Evolutionary conservation across 1,139 yeast species (phyloP).

Genomic region (Blastobotrys serpentis): DNA sequence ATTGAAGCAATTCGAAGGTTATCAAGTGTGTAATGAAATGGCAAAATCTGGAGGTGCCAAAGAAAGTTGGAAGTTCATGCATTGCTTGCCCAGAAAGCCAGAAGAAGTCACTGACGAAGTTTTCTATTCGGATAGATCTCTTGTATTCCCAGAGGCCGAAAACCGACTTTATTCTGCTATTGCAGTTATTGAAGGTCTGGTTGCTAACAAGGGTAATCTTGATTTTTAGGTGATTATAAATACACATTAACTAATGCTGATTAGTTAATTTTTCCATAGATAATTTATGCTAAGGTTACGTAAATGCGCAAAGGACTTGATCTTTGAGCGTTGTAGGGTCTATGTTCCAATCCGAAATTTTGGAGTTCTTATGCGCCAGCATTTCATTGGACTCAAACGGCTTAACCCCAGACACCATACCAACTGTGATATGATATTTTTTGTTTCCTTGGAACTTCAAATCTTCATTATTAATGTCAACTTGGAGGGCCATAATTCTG

Average conservation of each 20-base stretch:
- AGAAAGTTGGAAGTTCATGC: constrained; percentile 86
- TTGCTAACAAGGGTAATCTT: constrained; percentile 72
- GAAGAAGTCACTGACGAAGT: constrained; percentile 95
- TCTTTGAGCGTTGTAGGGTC: constrained; percentile 23
- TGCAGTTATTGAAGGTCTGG: constrained; percentile 88
- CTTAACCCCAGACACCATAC: constrained; percentile 50
- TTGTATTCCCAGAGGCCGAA: constrained; percentile 94
- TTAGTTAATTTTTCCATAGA: too few species aligned
- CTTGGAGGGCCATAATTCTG: constrained; percentile 52
- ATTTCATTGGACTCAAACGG: constrained; percentile 54
- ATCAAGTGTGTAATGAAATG: constrained; percentile 73
- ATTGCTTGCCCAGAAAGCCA: constrained; percentile 90
- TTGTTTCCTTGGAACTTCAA: constrained; percentile 44
- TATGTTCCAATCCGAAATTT: constrained; percentile 24
- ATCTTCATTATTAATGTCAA: constrained; percentile 40
- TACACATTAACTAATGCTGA: background rate
- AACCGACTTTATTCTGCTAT: constrained; percentile 94
- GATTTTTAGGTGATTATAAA: constrained; percentile 3
- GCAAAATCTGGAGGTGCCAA: constrained; percentile 57
- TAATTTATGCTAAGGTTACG: background rate
- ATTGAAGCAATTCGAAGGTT: constrained; percentile 78
- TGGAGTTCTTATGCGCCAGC: constrained; percentile 28
- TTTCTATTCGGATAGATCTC: constrained; percentile 76
- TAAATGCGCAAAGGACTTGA: constrained; percentile 23
- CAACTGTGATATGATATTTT: constrained; percentile 74